phyloP scores from a whole-genome alignment of 345 rosid genomes.

The Acer yangbiense region DNA sequence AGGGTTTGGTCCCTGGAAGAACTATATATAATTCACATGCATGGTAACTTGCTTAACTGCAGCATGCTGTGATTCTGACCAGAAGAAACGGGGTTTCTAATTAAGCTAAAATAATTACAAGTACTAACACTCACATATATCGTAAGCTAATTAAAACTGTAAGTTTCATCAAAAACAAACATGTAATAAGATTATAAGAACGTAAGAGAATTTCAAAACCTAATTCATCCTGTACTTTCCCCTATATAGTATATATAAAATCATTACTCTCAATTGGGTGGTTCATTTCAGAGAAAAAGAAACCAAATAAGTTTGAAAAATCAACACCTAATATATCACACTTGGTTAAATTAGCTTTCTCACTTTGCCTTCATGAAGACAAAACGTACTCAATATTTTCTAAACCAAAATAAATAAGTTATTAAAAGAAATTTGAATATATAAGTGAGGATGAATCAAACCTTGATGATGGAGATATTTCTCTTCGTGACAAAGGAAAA shows the following conservation, averaged over 20 bases:
- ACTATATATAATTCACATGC: background rate
- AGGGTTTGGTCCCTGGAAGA: background rate
- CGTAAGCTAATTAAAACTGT: background rate
- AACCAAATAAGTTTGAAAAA: background rate
- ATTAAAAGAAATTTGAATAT: slow-evolving; percentile 15
- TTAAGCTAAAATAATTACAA: background rate
- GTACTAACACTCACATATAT: background rate
- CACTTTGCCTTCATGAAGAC: background rate
- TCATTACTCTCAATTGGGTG: background rate
- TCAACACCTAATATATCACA: background rate
- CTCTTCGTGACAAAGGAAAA: slow-evolving; percentile 41
- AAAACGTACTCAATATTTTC: background rate
- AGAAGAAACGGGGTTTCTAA: background rate
- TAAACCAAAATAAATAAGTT: slow-evolving; percentile 8
- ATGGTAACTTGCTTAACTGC: background rate
- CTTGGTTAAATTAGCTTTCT: background rate
- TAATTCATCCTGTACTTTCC: background rate
- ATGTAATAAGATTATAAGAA: background rate
- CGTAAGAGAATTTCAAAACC: background rate
- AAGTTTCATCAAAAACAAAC: background rate
- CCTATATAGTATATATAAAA: background rate
- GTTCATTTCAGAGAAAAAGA: background rate
- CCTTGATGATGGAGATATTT: slow-evolving; percentile 40
- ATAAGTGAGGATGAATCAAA: slow-evolving; percentile 24
- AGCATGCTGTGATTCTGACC: background rate